phyloP scores from a whole-genome alignment of 129 eudicot genomes.

The Pseudognaphalium luteoalbum region DNA sequence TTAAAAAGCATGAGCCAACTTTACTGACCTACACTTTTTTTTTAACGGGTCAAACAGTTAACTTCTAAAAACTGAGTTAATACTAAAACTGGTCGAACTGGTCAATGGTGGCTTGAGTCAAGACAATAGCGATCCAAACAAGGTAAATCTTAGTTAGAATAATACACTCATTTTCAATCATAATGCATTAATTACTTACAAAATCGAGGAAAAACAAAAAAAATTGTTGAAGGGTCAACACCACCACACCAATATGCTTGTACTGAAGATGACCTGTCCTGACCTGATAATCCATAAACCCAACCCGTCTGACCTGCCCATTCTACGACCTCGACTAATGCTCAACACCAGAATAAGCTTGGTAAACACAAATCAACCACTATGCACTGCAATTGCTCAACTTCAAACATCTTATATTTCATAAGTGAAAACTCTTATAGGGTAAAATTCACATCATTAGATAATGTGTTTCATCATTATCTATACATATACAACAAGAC shows the following conservation, averaged over 20 bases:
- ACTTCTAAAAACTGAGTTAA: background rate
- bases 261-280: background rate
- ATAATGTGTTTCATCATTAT: conserved; percentile 29
- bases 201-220: background rate
- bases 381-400: conserved; percentile 14
- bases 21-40: background rate
- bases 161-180: no score
- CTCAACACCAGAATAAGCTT: background rate
- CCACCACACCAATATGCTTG: background rate
- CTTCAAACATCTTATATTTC: conserved; percentile 35
- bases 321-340: background rate
- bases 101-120: background rate
- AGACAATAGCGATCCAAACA: background rate
- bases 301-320: background rate
- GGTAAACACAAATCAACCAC: background rate
- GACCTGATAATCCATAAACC: background rate
- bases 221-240: background rate
- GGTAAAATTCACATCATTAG: conserved; percentile 35
- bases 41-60: background rate
- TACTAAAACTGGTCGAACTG: background rate
- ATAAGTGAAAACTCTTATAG: conserved; percentile 27
- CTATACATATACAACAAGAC: conserved; percentile 35
- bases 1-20: background rate
- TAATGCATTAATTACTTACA: background rate
- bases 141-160: background rate